These are phyloP conservation scores for Penicillium cataractarum DNA, from an alignment of 495 filamentous ascomycete genomes.

Conservation along the genomic window DNA sequence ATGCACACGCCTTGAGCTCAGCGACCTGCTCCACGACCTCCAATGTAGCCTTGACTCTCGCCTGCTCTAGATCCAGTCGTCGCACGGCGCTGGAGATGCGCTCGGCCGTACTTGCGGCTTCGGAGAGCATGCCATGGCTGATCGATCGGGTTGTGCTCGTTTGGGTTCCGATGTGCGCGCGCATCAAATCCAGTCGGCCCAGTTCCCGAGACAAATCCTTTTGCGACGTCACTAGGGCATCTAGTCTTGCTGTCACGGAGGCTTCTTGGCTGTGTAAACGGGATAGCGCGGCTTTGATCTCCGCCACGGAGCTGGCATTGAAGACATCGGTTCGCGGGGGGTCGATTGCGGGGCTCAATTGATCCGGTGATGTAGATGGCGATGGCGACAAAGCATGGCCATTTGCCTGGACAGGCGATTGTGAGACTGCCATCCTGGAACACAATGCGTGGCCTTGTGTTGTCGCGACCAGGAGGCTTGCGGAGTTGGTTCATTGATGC, in stretches of 20 bases:
- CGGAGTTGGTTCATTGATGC: constrained; percentile 23
- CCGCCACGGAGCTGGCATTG: constrained; percentile 71
- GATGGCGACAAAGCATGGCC: constrained; percentile 28
- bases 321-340: constrained; percentile 54
- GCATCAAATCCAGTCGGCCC: constrained; percentile 83
- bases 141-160: constrained; percentile 81
- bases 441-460: not conserved
- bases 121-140: constrained; percentile 84
- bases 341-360: constrained; percentile 10
- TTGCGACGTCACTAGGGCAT: constrained; percentile 75
- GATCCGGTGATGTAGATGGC: constrained; percentile 12
- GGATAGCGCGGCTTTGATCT: constrained; percentile 76
- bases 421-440: constrained; percentile 23
- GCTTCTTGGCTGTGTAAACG: constrained; percentile 76
- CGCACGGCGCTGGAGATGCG: constrained; percentile 85
- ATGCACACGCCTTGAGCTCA: constrained; percentile 92
- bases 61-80: constrained; percentile 85
- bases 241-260: constrained; percentile 71
- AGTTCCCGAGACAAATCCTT: constrained; percentile 82
- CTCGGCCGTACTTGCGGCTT: constrained; percentile 81
- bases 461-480: constrained; percentile 4
- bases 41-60: constrained; percentile 84
- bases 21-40: constrained; percentile 94
- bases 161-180: constrained; percentile 85
- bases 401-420: constrained; percentile 27